Base-by-base conservation (phyloP, 768 basidiomycete genomes). In the Daedaleopsis nitida region DNA sequence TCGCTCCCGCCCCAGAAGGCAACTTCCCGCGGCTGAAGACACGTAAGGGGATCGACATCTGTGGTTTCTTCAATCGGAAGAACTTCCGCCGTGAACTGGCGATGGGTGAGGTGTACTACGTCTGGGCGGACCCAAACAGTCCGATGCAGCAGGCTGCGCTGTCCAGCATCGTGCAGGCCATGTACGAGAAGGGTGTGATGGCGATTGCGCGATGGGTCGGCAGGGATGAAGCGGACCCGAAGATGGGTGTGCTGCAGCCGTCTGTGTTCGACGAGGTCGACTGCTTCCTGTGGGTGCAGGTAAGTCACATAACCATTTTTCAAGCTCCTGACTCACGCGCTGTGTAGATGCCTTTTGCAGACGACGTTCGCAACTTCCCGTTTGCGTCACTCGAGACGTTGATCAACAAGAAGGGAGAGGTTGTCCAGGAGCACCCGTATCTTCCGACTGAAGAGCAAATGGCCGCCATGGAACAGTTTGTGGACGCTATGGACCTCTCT, bases 401-500 rank as follows among this genome's bases (percentile, higher is more conserved):
- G 16, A 77, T 88, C 59, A 88, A 86, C 57, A 90, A 85, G 70
- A 88, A 87, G 49, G 94, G 94, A 2, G 87, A 92, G 66, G 72
- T 72, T 0, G 73, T 98, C 39, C 83, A 76, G 21, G 84, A 86
- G 61, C 96, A 99, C 71, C 86, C 91, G 13, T 90, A 88, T 67
- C 74, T 98, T 19, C 93, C 95, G 12, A 94, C 91, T 0, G 77
- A 87, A 55, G 83, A 85, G 50, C 92, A 94, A 69, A 74, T 86
- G 52, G 81, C 83, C 21, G 88, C 87, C 1, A 98, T 99, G 96
- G 89, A 89, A 57, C 74, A 83, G 1, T 88, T 96, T 52, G 93
- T 99, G 10, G 90, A 94, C 65, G 81, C 83, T 10, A 92, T 98
- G 93, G 90, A 96, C 69, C 80, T 99, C 52, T 88, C 84, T 83